Percentiles rank a stretch among this genome's conserved stretches.
These are phyloP conservation scores for Helenozyma rhizophorensis DNA, from an alignment of 805 yeast genomes.

Conservation along the genomic window DNA sequence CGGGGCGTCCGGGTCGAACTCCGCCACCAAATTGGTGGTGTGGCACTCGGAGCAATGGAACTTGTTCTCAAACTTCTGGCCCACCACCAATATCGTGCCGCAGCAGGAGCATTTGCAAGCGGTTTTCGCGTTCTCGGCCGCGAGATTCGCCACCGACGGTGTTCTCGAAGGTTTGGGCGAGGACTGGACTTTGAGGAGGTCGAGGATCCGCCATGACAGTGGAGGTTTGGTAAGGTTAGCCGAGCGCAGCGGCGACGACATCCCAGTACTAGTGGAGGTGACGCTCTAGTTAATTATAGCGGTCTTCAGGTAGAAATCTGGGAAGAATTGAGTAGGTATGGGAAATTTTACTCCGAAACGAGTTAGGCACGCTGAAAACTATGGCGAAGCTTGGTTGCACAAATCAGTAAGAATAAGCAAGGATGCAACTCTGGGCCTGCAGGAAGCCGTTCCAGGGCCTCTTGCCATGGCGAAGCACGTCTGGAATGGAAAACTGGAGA, in stretches of 20 bases:
- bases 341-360: no score
- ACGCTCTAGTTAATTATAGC: no score
- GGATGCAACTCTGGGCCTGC: no score
- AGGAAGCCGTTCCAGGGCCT: no score
- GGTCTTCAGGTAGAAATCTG: no score
- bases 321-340: no score
- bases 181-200: constrained; percentile 16
- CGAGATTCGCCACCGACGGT: constrained; percentile 6
- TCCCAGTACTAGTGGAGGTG: no score
- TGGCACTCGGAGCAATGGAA: constrained; percentile 63
- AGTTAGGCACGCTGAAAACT: no score
- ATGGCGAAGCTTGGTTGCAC: no score
- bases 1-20: constrained; percentile 4
- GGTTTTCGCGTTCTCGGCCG: constrained; percentile 4
- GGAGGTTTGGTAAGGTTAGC: constrained; percentile 12
- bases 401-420: no score
- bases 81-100: constrained; percentile 30
- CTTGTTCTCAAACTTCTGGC: constrained; percentile 22
- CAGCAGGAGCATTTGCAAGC: constrained; percentile 36
- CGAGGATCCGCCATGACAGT: constrained; percentile 21
- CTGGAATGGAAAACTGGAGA: no score
- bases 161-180: constrained; percentile 13
- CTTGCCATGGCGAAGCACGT: no score
- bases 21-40: constrained; percentile 37
- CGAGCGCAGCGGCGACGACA: constrained; percentile 7